Percentiles rank a stretch among this genome's conserved stretches.
These are phyloP conservation scores for Dichotomopilus funicola DNA, from an alignment of 2,329 filamentous ascomycete species.

Conservation along the genomic window DNA sequence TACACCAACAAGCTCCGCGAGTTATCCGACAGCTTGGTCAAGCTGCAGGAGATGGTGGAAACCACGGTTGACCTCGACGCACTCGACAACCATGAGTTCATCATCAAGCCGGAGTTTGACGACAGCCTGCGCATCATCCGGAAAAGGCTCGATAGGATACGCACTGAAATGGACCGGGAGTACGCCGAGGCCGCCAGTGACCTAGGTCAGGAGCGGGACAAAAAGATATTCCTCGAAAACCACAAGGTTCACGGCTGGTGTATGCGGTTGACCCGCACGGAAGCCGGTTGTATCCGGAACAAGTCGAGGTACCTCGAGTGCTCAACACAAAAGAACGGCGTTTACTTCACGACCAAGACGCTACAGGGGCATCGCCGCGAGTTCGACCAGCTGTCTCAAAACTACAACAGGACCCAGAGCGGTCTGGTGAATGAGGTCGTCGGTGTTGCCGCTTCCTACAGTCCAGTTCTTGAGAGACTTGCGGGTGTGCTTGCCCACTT, in stretches of 20 bases:
- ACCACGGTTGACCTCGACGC: conserved; percentile 95
- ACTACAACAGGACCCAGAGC: conserved; percentile 90
- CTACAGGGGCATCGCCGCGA: conserved; percentile 78
- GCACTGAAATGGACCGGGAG: conserved; percentile 75
- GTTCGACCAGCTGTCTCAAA: conserved; percentile 87
- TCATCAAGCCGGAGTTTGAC: conserved; percentile 98
- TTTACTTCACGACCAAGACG: conserved; percentile 88
- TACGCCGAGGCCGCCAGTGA: conserved; percentile 71
- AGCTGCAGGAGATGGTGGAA: conserved; percentile 95
- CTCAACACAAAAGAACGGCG: conserved; percentile 97
- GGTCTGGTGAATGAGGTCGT: conserved; percentile 91
- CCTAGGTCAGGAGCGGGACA: conserved; percentile 86
- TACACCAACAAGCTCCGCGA: conserved; percentile 80
- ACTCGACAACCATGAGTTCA: conserved; percentile 93
- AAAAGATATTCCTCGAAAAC: conserved; percentile 96
- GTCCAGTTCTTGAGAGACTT: conserved; percentile 82
- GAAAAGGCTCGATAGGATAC: conserved; percentile 81
- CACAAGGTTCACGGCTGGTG: conserved; percentile 96
- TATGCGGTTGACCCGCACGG: conserved; percentile 83
- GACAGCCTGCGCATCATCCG: conserved; percentile 81
- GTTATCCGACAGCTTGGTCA: conserved; percentile 70
- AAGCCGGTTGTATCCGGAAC: conserved; percentile 89
- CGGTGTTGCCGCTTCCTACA: conserved; percentile 87
- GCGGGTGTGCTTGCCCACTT: conserved; percentile 85
- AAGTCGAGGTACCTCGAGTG: conserved; percentile 87